Evolutionary conservation across 108 stramenopile species (phyloP).

Genomic region (Cyclotella baltica): DNA sequence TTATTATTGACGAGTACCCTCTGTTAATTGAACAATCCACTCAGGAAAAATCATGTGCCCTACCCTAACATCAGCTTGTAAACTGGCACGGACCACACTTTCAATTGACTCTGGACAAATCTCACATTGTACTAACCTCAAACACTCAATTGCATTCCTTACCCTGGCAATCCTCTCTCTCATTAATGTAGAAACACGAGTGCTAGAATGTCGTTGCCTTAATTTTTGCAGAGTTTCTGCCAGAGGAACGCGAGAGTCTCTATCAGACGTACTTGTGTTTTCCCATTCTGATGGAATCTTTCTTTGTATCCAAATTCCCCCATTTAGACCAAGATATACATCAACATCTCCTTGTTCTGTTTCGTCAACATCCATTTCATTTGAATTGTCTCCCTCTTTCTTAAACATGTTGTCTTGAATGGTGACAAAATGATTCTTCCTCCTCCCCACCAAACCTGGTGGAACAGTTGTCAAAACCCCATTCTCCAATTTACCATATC

Average conservation of each 20-base stretch:
- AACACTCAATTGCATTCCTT: slow-evolving; percentile 8
- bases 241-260: slow-evolving; percentile 61
- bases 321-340: slow-evolving; percentile 78
- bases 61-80: slow-evolving; percentile 31
- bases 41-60: slow-evolving; percentile 76
- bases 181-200: slow-evolving; percentile 45
- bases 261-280: slow-evolving; percentile 40
- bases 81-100: background rate
- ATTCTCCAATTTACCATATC: slow-evolving; percentile 96
- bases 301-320: slow-evolving; percentile 90
- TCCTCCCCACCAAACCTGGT: slow-evolving; percentile 77
- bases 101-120: slow-evolving; percentile 69
- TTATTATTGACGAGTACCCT: slow-evolving; percentile 33
- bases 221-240: slow-evolving; percentile 83
- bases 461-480: slow-evolving; percentile 86
- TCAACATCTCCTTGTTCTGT: slow-evolving; percentile 65
- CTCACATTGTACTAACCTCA: slow-evolving; percentile 56
- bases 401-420: slow-evolving; percentile 33
- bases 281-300: slow-evolving; percentile 55
- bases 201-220: slow-evolving; percentile 71
- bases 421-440: slow-evolving; percentile 78
- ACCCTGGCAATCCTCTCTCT: slow-evolving; percentile 12
- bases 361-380: slow-evolving; percentile 35
- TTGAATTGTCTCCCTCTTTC: slow-evolving; percentile 13
- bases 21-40: slow-evolving; percentile 68